Evolutionary conservation across 2,329 filamentous ascomycete genomes (phyloP).

Genomic region (Fusarium sp.): DNA sequence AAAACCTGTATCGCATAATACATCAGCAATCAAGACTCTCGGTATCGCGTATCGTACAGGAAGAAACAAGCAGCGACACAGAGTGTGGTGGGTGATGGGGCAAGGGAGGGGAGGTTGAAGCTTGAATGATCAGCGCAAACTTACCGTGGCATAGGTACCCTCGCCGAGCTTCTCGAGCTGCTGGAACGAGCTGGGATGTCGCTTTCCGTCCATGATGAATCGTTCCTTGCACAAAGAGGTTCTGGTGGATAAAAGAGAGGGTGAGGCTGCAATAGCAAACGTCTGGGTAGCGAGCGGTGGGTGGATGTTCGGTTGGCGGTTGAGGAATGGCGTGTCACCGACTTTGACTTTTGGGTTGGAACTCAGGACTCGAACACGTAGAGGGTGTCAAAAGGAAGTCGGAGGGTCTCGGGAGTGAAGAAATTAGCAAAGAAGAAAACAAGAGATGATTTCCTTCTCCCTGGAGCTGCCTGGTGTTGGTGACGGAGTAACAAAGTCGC

Average conservation of each 20-base stretch:
- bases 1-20: slow-evolving; percentile 75
- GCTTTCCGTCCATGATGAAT: slow-evolving; percentile 84
- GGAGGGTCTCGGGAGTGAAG: background rate
- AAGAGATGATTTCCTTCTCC: slow-evolving; percentile 4
- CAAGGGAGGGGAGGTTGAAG: background rate
- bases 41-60: too few species aligned
- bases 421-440: slow-evolving; percentile 4
- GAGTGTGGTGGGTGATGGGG: background rate
- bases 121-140: slow-evolving; percentile 42
- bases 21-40: slow-evolving; percentile 19
- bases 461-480: slow-evolving; percentile 9
- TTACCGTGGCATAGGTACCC: slow-evolving; percentile 96
- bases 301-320: slow-evolving; percentile 2
- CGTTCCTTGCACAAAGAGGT: background rate
- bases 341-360: slow-evolving; percentile 7
- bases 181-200: slow-evolving; percentile 97
- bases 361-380: background rate
- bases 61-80: background rate
- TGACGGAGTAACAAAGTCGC: slow-evolving; percentile 10
- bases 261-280: background rate
- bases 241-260: slow-evolving; percentile 7
- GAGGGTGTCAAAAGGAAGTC: background rate
- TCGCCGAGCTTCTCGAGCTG: slow-evolving; percentile 99
- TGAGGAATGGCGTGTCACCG: slow-evolving; percentile 29
- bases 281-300: slow-evolving; percentile 12